Base-by-base conservation (phyloP, 2,329 filamentous ascomycete species). In the Stagonosporopsis tanaceti region DNA sequence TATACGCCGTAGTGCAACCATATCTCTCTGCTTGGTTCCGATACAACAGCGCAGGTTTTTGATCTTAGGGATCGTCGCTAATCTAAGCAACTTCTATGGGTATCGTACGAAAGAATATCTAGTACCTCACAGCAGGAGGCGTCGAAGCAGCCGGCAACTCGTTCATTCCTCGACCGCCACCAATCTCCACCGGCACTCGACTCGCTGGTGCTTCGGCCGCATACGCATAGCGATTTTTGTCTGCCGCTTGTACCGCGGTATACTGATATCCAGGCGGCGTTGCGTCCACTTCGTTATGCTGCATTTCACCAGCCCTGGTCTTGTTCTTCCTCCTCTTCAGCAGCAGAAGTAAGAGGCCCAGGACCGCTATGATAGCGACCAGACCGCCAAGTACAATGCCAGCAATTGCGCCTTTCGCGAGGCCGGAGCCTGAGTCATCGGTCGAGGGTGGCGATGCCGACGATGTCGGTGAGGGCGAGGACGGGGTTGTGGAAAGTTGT, bases 301-400 rank as follows among this genome's bases (percentile, higher is more conserved):
- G 14, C 5, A 46, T 30, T 7, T 45, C 30, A 2, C 24, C 32
- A 3, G 22, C 15, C 38, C 58, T 56, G 27, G 30, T 53, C 25
- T 52, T 57, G 28, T 63, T 65, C 37, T 59, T 60, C 32, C 48
- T 50, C 25, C 57, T 42, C 11, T 57, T 46, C 22, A 67, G 58
- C n/a, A 65, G 44, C 4, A 67, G 20, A 2, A 68, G 56, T 11
- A 67, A 55, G 2, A 47, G 54, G 11, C 51, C 55, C 14, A 69
- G 61, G 2, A 65, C 25, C 0, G 59, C 30, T n/a, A 54, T 59
- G 17, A 64, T 59, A 35, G 40, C 54, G 17, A 63, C 30, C 24
- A 69, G 59, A 2, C 27, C 64, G 15, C 60, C 62, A 17, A 68
- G 56, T 2, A 63, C 62, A 22, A 66, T 61, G 11, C 63, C 65